A percentile compares a stretch with the other conserved stretches of the same genome.
Conservation (phyloP, 108 stramenopile species). For the Nitzschia inconspicua region DNA sequence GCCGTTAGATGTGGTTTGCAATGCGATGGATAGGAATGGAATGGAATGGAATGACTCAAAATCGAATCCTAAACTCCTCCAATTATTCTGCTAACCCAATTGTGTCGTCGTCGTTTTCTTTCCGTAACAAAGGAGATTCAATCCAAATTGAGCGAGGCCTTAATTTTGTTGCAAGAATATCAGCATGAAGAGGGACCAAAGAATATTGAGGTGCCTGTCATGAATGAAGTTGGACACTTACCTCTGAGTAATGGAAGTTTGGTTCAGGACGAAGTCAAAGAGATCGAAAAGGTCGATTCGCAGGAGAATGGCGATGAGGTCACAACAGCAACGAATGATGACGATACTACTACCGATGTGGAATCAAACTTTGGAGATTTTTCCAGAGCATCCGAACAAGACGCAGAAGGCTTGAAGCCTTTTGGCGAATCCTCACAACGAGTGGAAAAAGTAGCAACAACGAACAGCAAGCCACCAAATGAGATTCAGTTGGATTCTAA, state of each 20-base stretch:
- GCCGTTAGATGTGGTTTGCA: neutral
- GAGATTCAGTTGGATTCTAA: no score
- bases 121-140: conserved; percentile 33
- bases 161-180: conserved; percentile 30
- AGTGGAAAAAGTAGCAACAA: neutral
- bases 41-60: no score
- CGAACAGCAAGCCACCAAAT: neutral
- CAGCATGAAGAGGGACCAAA: conserved; percentile 40
- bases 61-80: no score
- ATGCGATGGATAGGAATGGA: no score
- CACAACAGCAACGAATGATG: no score
- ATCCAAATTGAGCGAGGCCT: conserved; percentile 32
- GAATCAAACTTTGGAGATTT: conserved; percentile 20
- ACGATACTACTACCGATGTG: neutral
- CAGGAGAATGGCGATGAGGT: no score
- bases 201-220: no score
- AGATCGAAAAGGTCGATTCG: no score
- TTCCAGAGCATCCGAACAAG: neutral
- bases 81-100: no score
- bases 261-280: no score
- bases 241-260: no score
- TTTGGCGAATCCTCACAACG: conserved; percentile 15
- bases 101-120: neutral
- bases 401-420: conserved; percentile 16
- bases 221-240: no score